Base-by-base conservation (phyloP, 257 asterid species). In the Agastache rugosa region DNA sequence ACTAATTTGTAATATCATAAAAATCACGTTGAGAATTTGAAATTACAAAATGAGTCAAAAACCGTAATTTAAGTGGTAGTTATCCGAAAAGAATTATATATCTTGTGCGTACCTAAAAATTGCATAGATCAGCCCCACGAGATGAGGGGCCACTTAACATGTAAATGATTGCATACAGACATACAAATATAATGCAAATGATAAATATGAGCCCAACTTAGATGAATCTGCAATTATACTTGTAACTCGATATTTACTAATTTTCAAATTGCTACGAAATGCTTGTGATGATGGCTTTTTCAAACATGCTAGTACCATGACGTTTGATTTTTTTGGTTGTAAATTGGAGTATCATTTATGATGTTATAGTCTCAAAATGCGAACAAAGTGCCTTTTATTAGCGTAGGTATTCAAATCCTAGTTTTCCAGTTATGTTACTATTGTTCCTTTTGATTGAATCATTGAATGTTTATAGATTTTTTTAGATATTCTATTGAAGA, bases 181-280 rank as follows among this genome's bases (percentile, higher is more conserved):
- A 63, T 20, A 15, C 6, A 44, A 42, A 42, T 42, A 65, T 23
- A 22, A 22, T 39, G 53, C 69, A 63, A 59, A 42, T 16, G 25
- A 70, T 39, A 17, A 11, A 35, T 17, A 67, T 67, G 51, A 31
- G 74, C 22, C 68, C 62, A 23, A 17, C 44, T n/a, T 8, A 37
- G 48, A 64, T 41, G 31, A 64, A 17, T 60, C 15, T 74, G 44
- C 47, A 62, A 73, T 62, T 25, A 62, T 73, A 41, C 31, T 59
- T 71, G 54, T 54, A 35, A 56, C 23, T 71, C 20, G 12, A 11
- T 11, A 3, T 56, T 23, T 4, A 39, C 39, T 47, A 29, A 72
- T 56, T 59, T 59, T 20, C 60, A 72, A 58, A 12, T 58, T 58
- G 17, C 39, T 11, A 11, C 14, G 35, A 17, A 25, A 5, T 35